These are phyloP conservation scores for Sporopachydermia lactativora DNA, from an alignment of 805 yeast species.

Conservation along the genomic window DNA sequence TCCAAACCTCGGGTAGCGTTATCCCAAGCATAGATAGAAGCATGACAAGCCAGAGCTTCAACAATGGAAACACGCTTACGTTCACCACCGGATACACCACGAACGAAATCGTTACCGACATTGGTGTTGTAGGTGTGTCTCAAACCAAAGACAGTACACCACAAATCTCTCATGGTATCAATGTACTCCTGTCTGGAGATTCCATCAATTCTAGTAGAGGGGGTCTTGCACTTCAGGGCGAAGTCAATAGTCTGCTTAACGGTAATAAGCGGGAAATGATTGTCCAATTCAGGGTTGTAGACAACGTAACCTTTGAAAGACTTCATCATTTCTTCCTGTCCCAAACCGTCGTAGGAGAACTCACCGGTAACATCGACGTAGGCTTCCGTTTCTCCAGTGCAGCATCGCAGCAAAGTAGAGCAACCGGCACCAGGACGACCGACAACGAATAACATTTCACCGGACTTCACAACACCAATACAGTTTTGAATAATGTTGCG, in stretches of 20 bases:
- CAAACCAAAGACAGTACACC: constrained; percentile 27
- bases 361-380: constrained; percentile 24
- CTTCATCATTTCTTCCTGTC: constrained; percentile 32
- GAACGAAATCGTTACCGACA: constrained; percentile 47
- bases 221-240: constrained; percentile 36
- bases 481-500: constrained; percentile 21
- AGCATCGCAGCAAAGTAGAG: constrained; percentile 35
- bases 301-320: constrained; percentile 33
- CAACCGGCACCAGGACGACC: constrained; percentile 57
- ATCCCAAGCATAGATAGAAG: constrained; percentile 38
- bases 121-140: constrained; percentile 41
- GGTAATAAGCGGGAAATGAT: constrained; percentile 36
- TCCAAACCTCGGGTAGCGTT: constrained; percentile 38
- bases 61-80: constrained; percentile 53
- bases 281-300: constrained; percentile 37
- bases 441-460: constrained; percentile 38
- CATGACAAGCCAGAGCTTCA: constrained; percentile 34
- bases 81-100: constrained; percentile 61
- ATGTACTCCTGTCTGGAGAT: constrained; percentile 26
- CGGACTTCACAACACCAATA: constrained; percentile 23
- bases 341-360: constrained; percentile 34
- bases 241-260: constrained; percentile 37
- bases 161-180: constrained; percentile 23
- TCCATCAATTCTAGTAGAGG: constrained; percentile 28
- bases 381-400: constrained; percentile 31